Evolutionary conservation across 169 alveolate species (phyloP).

Genomic region (Plasmodium knowlesi): DNA sequence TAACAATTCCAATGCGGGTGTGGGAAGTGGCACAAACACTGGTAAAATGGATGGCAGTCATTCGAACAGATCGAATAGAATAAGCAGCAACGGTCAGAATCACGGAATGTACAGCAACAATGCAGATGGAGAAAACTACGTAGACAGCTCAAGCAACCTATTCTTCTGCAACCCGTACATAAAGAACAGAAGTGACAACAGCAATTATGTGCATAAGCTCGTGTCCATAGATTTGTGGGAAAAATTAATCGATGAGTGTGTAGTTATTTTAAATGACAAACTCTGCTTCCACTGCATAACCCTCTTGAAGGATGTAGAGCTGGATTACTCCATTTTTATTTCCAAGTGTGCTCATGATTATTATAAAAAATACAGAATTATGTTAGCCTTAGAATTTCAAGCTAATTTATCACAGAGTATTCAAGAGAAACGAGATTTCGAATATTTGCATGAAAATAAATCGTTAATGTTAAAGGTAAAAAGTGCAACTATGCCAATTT

Average conservation of each 20-base stretch:
- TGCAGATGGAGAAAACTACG: conserved; percentile 22
- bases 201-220: conserved; percentile 53
- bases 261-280: conserved; percentile 43
- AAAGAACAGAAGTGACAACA: conserved; percentile 33
- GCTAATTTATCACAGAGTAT: conserved; percentile 73
- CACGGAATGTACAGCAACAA: neutral
- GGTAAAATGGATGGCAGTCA: neutral
- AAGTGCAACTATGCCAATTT: conserved; percentile 68
- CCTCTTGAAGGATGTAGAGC: conserved; percentile 42
- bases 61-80: neutral
- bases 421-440: conserved; percentile 73
- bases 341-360: conserved; percentile 76
- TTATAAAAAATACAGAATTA: conserved; percentile 66
- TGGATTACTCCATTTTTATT: conserved; percentile 72
- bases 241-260: conserved; percentile 74
- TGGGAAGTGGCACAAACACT: neutral
- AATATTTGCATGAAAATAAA: conserved; percentile 71
- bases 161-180: conserved; percentile 58
- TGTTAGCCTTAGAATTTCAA: conserved; percentile 74
- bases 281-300: conserved; percentile 56
- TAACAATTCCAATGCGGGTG: neutral
- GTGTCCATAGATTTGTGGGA: conserved; percentile 75
- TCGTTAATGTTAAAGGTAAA: conserved; percentile 62
- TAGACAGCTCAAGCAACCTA: conserved; percentile 25
- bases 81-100: neutral